Evolutionary conservation across 192 early-diverging fungal species (phyloP).

Genomic region (Dimargaris cristalligena): DNA sequence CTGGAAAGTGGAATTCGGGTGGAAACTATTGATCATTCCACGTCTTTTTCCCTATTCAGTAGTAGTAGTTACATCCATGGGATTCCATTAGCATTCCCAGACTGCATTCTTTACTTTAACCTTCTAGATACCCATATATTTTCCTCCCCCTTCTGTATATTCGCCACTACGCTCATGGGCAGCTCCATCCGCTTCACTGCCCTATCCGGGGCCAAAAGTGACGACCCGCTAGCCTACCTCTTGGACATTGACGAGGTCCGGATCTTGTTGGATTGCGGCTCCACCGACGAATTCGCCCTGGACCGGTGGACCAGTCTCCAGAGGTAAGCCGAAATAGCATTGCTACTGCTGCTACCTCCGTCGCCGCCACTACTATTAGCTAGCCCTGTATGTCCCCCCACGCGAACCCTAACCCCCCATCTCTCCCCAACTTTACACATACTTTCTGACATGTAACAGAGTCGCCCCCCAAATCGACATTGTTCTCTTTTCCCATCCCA

Average conservation of each 20-base stretch:
- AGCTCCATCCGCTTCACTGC: slow-evolving; percentile 59
- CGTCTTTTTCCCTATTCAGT: no score
- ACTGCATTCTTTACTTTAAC: no score
- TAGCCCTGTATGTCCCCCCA: neutral
- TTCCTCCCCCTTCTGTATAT: neutral
- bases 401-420: no score
- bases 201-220: slow-evolving; percentile 69
- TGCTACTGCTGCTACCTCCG: neutral
- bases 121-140: no score
- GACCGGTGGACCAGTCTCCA: slow-evolving; percentile 46
- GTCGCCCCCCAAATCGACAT: slow-evolving; percentile 79
- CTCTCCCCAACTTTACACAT: no score
- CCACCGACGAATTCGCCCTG: slow-evolving; percentile 58
- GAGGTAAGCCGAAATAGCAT: slow-evolving; percentile 26
- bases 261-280: slow-evolving; percentile 90
- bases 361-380: neutral
- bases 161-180: neutral
- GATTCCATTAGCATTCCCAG: no score
- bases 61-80: no score
- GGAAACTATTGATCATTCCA: no score
- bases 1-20: no score
- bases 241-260: slow-evolving; percentile 86
- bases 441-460: slow-evolving; percentile 19
- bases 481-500: slow-evolving; percentile 77
- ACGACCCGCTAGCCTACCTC: slow-evolving; percentile 77